Conservation (phyloP, 2,329 filamentous ascomycete species). For the Ophiognomonia clavigignenti-juglandacearum region DNA sequence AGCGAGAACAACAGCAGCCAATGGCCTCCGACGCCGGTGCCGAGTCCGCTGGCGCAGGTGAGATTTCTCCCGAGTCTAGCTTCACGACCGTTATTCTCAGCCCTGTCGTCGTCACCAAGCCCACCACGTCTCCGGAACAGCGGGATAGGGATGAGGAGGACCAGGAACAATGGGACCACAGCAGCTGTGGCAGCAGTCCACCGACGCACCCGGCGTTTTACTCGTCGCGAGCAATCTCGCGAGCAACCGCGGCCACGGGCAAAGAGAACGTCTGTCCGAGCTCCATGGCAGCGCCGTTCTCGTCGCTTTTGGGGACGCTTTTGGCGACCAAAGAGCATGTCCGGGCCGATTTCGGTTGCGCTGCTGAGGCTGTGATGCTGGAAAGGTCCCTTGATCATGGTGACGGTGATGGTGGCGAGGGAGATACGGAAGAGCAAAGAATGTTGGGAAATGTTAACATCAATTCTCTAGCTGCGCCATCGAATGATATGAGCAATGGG, state of each 20-base stretch:
- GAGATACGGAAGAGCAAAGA: not conserved
- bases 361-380: constrained; percentile 7
- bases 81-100: not conserved
- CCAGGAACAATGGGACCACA: constrained; percentile 4
- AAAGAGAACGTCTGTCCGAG: constrained; percentile 12
- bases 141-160: not conserved
- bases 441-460: constrained; percentile 11
- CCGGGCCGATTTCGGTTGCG: too few species aligned
- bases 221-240: not conserved
- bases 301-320: not conserved
- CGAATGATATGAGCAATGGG: not conserved
- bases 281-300: constrained; percentile 13
- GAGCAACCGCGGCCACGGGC: not conserved
- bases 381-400: constrained; percentile 9
- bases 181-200: constrained; percentile 10
- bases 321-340: too few species aligned
- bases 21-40: constrained; percentile 4
- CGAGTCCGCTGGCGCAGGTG: constrained; percentile 10
- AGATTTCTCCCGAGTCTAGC: constrained; percentile 3
- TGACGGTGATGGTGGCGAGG: not conserved
- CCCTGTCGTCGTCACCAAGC: not conserved
- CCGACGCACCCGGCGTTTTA: constrained; percentile 12
- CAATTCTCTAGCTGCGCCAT: constrained; percentile 10
- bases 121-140: too few species aligned
- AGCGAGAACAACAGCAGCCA: not conserved